Conservation (phyloP, 805 yeast species). For the Wickerhamiella allomyrinae region DNA sequence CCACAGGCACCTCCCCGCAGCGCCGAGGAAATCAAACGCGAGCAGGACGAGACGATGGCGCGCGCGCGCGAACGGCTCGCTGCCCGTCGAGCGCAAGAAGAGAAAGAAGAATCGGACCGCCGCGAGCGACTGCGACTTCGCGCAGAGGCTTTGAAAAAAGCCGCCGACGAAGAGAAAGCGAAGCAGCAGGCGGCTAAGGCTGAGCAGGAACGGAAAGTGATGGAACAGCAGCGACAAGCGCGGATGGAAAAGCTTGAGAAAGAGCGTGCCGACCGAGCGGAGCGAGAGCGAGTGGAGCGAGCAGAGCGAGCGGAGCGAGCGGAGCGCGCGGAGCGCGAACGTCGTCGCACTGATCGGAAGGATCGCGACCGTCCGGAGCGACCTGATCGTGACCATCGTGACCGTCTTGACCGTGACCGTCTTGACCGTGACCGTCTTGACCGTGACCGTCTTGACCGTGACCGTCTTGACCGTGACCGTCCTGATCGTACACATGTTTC, state of each 20-base stretch:
- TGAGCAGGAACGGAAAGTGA: constrained; percentile 2
- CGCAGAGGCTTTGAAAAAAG: constrained; percentile 2
- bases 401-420: not conserved
- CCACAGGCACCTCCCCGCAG: constrained; percentile 1
- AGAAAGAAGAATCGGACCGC: constrained; percentile 8
- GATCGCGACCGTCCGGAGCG: too few species aligned
- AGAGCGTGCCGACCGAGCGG: constrained; percentile 3
- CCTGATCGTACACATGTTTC: too few species aligned
- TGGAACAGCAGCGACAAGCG: constrained; percentile 7
- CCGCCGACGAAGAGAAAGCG: constrained; percentile 3
- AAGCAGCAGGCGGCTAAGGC: constrained; percentile 4
- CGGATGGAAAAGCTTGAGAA: constrained; percentile 4
- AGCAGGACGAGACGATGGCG: constrained; percentile 25
- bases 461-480: not conserved
- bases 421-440: not conserved
- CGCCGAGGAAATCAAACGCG: constrained; percentile 11
- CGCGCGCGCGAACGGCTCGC: constrained; percentile 20
- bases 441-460: too few species aligned
- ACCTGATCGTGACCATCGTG: not conserved
- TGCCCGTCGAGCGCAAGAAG: constrained; percentile 13
- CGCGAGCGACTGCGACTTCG: constrained; percentile 7
- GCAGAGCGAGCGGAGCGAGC: constrained; percentile 4
- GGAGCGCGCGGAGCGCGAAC: too few species aligned
- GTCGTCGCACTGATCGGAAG: too few species aligned
- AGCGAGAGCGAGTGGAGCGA: constrained; percentile 2